Conservation (phyloP, 1,139 yeast genomes). For the Suhomyces guaymorum region DNA sequence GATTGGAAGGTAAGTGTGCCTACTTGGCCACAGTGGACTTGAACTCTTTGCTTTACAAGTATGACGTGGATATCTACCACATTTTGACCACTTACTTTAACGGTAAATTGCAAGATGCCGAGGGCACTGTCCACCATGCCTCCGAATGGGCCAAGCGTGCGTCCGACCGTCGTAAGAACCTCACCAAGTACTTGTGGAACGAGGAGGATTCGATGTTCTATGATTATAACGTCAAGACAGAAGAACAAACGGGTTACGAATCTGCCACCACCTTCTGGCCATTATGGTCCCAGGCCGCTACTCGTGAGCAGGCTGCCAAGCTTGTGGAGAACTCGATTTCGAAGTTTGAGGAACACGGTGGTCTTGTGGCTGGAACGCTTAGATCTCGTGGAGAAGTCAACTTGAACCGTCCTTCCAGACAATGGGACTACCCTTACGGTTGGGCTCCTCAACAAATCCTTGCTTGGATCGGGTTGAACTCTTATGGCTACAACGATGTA, state of each 20-base stretch:
- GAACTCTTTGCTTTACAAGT: constrained; percentile 83
- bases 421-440: constrained; percentile 98
- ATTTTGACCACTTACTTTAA: constrained; percentile 59
- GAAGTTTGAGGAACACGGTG: constrained; percentile 84
- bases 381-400: constrained; percentile 73
- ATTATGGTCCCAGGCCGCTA: constrained; percentile 78
- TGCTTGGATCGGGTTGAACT: constrained; percentile 83
- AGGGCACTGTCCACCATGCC: constrained; percentile 48
- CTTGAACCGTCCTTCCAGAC: constrained; percentile 77
- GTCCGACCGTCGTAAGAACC: constrained; percentile 49
- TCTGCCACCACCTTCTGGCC: constrained; percentile 95
- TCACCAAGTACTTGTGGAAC: constrained; percentile 82
- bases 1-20: constrained; percentile 90
- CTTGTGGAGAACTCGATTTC: constrained; percentile 63
- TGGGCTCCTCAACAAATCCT: constrained; percentile 99
- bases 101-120: constrained; percentile 40
- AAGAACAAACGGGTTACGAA: constrained; percentile 66
- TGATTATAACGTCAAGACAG: constrained; percentile 72
- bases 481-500: constrained; percentile 68
- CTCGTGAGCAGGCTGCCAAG: constrained; percentile 68
- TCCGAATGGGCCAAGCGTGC: constrained; percentile 64
- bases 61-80: constrained; percentile 80
- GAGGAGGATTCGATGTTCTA: constrained; percentile 76
- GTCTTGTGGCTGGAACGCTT: constrained; percentile 83
- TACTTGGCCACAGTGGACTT: constrained; percentile 88